These are phyloP conservation scores for Pestalotiopsis sp. DNA, from an alignment of 2,329 filamentous ascomycete genomes.

Conservation along the genomic window DNA sequence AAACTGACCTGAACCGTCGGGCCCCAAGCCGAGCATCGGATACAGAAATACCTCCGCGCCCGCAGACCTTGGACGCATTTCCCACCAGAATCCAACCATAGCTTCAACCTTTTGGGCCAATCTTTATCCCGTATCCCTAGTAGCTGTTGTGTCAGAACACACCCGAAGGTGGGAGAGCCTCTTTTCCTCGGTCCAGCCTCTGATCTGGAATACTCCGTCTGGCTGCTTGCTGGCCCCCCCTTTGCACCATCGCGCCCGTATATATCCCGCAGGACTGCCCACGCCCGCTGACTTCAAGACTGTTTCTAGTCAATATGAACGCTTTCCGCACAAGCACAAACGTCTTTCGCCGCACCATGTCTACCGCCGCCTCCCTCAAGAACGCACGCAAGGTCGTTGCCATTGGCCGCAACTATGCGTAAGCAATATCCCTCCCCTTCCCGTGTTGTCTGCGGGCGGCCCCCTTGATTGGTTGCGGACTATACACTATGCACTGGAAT, in stretches of 20 bases:
- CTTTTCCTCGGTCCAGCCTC: not conserved
- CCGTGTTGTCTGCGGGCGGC: not conserved
- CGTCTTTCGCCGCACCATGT: slow-evolving; percentile 37
- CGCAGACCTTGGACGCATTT: not conserved
- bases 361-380: slow-evolving; percentile 50
- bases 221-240: not conserved
- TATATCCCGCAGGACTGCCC: slow-evolving; percentile 11
- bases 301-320: slow-evolving; percentile 27
- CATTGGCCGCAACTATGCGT: slow-evolving; percentile 97
- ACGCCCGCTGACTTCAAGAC: not conserved
- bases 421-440: slow-evolving; percentile 34
- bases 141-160: slow-evolving; percentile 14
- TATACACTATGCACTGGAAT: slow-evolving; percentile 17
- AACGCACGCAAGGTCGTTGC: slow-evolving; percentile 80
- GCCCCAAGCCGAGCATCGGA: slow-evolving; percentile 17
- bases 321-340: not conserved
- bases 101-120: slow-evolving; percentile 1
- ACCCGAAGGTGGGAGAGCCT: slow-evolving; percentile 10
- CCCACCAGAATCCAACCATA: not conserved
- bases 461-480: not conserved
- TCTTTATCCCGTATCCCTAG: slow-evolving; percentile 13
- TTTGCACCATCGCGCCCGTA: not conserved
- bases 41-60: slow-evolving; percentile 15
- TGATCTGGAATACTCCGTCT: not conserved
- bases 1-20: not conserved